Conservation (phyloP, 1,284 basidiomycete genomes). For the Malassezia sp. region DNA sequence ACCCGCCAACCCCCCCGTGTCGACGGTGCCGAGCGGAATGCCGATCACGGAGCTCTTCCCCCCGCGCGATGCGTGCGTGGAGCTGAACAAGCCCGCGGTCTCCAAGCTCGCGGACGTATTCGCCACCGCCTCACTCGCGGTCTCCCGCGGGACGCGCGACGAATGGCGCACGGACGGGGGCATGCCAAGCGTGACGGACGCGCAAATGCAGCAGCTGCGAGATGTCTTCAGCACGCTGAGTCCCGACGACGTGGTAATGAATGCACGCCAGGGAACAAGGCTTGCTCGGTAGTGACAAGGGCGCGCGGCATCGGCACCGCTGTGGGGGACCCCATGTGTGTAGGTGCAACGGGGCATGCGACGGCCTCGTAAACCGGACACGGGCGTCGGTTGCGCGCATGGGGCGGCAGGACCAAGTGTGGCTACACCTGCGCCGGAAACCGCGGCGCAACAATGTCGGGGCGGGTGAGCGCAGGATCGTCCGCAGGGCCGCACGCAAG, state of each 20-base stretch:
- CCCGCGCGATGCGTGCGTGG: constrained; percentile 1
- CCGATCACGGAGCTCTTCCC: constrained; percentile 30
- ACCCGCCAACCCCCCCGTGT: not conserved
- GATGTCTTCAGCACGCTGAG: constrained; percentile 64
- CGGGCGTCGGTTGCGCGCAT: not conserved
- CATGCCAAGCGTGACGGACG: not conserved
- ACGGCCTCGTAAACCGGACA: too few relatives aligned
- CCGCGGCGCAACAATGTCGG: too few relatives aligned
- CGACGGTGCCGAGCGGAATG: constrained; percentile 10
- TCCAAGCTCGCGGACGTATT: not conserved
- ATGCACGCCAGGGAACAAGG: constrained; percentile 63
- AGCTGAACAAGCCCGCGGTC: not conserved
- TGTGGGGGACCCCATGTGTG: not conserved
- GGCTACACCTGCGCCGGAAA: too few relatives aligned
- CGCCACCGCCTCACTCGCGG: too few relatives aligned
- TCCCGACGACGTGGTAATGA: constrained; percentile 70
- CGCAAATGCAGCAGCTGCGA: constrained; percentile 18
- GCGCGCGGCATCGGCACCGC: too few relatives aligned
- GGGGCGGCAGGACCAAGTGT: too few relatives aligned
- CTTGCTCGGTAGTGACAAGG: constrained; percentile 15
- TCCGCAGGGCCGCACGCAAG: too few relatives aligned
- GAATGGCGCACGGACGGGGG: not conserved
- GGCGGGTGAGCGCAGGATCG: too few relatives aligned
- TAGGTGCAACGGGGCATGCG: too few relatives aligned
- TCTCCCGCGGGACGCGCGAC: too few relatives aligned